Percentiles rank a stretch among this genome's conserved stretches.
phyloP scores from a whole-genome alignment of 208 protist species.

The Herpetomonas samuelpessoai region DNA sequence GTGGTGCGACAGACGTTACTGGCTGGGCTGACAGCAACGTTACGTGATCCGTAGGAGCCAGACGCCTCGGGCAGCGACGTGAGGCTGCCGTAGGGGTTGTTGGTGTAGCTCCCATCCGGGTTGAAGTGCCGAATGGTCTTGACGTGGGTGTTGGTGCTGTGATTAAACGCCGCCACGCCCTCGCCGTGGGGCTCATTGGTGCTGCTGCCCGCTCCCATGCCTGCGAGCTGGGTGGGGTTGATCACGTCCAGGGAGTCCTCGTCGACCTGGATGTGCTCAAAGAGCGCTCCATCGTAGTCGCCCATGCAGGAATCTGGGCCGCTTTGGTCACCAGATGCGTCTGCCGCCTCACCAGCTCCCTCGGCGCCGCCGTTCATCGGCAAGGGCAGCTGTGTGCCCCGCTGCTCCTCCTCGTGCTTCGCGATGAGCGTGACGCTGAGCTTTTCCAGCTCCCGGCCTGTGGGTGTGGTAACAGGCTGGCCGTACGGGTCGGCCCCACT shows the following conservation, averaged over 20 bases:
- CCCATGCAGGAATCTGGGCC: constrained; percentile 18
- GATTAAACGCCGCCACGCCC: background rate
- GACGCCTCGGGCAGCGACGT: constrained; percentile 36
- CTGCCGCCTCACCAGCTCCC: background rate
- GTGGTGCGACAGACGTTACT: too few species aligned
- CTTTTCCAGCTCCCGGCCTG: constrained; percentile 20
- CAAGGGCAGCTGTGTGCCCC: constrained; percentile 11
- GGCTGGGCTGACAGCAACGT: too few species aligned
- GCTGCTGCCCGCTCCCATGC: constrained; percentile 19
- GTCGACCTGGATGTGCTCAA: constrained; percentile 38
- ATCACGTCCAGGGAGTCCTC: constrained; percentile 26
- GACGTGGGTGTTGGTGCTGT: constrained; percentile 8
- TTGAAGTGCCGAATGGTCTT: constrained; percentile 21
- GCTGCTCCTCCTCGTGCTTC: constrained; percentile 23
- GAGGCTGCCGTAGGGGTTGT: constrained; percentile 39
- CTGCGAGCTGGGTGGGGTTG: constrained; percentile 21
- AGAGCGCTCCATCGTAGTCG: constrained; percentile 20
- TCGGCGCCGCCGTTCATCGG: background rate
- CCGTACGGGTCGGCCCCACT: constrained; percentile 1
- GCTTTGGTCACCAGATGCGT: constrained; percentile 5
- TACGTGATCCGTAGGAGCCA: constrained; percentile 18
- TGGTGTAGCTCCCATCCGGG: constrained; percentile 40
- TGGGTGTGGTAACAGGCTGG: constrained; percentile 9
- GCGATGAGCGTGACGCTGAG: constrained; percentile 22
- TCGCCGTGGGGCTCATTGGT: constrained; percentile 1